phyloP scores from a whole-genome alignment of 2,329 filamentous ascomycete genomes.

The Blastomyces emzantsi region DNA sequence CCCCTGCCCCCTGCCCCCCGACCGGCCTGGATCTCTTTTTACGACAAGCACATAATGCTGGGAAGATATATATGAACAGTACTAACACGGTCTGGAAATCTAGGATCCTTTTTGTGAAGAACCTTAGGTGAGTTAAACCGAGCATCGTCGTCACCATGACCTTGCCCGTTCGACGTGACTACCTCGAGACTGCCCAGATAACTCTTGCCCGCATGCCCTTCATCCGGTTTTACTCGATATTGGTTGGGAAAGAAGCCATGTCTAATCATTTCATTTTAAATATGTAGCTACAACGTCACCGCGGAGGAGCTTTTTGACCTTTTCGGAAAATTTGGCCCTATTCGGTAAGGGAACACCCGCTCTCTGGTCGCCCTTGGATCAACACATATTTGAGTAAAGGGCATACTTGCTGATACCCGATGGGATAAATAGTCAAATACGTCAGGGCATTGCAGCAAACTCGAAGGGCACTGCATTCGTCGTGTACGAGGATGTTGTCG shows the following conservation, averaged over 20 bases:
- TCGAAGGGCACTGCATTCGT: slow-evolving; percentile 99
- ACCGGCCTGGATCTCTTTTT: slow-evolving; percentile 16
- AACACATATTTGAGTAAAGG: slow-evolving; percentile 10
- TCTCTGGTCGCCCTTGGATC: not conserved
- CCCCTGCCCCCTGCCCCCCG: slow-evolving; percentile 22
- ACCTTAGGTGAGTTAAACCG: slow-evolving; percentile 67
- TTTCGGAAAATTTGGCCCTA: slow-evolving; percentile 94
- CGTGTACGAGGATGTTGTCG: slow-evolving; percentile 98
- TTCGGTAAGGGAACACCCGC: slow-evolving; percentile 57
- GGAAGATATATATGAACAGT: not conserved
- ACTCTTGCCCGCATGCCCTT: not conserved
- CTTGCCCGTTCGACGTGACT: not conserved
- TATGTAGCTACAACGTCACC: slow-evolving; percentile 86
- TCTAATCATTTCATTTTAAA: not conserved
- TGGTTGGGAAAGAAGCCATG: not conserved
- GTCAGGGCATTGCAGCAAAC: slow-evolving; percentile 92
- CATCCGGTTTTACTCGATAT: not conserved
- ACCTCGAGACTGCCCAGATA: not conserved
- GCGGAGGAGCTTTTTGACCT: slow-evolving; percentile 97
- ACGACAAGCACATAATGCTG: not conserved
- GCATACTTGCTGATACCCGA: not conserved
- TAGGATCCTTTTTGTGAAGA: slow-evolving; percentile 99
- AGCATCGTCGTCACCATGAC: slow-evolving; percentile 11
- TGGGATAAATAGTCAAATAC: slow-evolving; percentile 74
- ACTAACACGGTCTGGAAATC: slow-evolving; percentile 1